Evolutionary conservation across 176 grass and related monocot genomes (phyloP).

Genomic region (Canna indica): DNA sequence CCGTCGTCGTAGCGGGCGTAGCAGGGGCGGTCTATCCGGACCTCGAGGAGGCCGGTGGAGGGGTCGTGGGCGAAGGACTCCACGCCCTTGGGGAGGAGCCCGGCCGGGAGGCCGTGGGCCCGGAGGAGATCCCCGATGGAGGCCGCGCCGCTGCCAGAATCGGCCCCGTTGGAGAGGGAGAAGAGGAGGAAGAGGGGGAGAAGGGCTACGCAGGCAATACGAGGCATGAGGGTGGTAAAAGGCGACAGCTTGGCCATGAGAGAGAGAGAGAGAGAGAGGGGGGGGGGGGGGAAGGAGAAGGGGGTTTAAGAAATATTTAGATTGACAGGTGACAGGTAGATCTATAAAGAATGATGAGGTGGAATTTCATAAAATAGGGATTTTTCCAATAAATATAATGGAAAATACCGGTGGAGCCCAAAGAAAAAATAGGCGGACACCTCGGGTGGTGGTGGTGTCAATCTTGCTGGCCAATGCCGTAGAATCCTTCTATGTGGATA

Average conservation of each 20-base stretch:
- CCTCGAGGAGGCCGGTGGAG: constrained; percentile 44
- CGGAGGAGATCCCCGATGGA: constrained; percentile 65
- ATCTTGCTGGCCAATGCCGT: no score
- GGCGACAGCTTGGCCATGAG: constrained; percentile 36
- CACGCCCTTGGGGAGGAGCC: constrained; percentile 57
- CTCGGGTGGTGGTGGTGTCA: no score
- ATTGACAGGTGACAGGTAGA: not conserved
- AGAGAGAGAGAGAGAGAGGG: not conserved
- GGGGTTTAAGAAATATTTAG: constrained; percentile 9
- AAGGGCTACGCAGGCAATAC: not conserved
- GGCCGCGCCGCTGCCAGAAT: constrained; percentile 6
- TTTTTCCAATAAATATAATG: no score
- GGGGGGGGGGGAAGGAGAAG: not conserved
- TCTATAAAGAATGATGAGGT: not conserved
- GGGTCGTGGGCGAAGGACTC: constrained; percentile 44
- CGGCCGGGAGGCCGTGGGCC: constrained; percentile 55
- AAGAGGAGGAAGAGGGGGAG: constrained; percentile 12
- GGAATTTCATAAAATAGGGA: not conserved
- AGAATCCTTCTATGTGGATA: no score
- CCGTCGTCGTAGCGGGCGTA: constrained; percentile 65
- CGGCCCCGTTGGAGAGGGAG: constrained; percentile 11
- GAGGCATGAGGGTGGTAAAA: not conserved
- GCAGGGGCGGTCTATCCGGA: constrained; percentile 49
- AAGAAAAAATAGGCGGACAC: no score
- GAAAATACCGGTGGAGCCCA: no score